phyloP scores from a whole-genome alignment of 306 rosid genomes.

The Inga leiocalycina region DNA sequence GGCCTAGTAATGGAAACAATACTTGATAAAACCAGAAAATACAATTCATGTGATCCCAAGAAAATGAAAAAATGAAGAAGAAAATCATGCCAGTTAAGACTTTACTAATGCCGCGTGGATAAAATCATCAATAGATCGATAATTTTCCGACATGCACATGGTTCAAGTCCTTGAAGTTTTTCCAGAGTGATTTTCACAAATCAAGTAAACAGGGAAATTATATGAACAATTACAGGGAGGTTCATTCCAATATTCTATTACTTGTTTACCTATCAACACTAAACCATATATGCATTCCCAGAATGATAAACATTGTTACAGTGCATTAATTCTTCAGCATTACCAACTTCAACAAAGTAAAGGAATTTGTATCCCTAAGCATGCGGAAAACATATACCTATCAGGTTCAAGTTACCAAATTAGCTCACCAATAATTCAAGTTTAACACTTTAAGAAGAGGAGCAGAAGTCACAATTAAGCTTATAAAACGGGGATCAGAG shows the following conservation, averaged over 20 bases:
- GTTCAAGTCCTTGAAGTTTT: background rate
- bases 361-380: background rate
- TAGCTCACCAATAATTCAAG: background rate
- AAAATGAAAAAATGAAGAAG: background rate
- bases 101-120: background rate
- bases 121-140: background rate
- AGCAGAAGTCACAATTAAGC: background rate
- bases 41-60: background rate
- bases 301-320: conserved; percentile 4
- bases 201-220: conserved; percentile 10
- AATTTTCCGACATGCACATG: background rate
- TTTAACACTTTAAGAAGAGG: background rate
- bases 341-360: conserved; percentile 12
- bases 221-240: conserved; percentile 23
- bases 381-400: background rate
- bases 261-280: conserved; percentile 18
- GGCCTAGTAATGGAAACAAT: background rate
- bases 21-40: background rate
- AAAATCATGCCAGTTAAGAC: background rate
- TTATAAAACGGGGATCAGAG: background rate
- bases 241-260: background rate
- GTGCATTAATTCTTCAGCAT: conserved; percentile 11
- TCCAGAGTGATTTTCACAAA: background rate
- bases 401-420: background rate
- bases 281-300: conserved; percentile 3